Evolutionary conservation across 2,329 filamentous ascomycete genomes (phyloP), one percentile per base, ranked within the genome.

Genomic region (Pseudogymnoascus sp.): DNA sequence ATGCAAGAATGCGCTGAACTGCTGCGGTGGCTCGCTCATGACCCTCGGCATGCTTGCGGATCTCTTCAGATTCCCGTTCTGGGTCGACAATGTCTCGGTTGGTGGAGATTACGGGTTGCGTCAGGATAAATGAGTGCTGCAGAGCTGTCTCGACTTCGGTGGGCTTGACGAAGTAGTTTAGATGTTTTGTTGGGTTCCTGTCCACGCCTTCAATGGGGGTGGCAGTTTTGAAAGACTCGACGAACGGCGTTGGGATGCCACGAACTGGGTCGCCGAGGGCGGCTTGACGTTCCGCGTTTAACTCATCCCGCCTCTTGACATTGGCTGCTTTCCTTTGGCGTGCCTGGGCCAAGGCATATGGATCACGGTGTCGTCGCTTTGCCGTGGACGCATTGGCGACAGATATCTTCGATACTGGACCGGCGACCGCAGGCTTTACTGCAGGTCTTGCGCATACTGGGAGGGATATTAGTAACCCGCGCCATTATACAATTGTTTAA

Each of bases 241-340:
- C 78, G 72, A 96, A 97, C 31, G 92, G 84, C 13, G 94, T 97
- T 38, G 82, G 76, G 64, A 87, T 81, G 71, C 93, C 94, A 69
- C 87, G 83, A 66, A 99, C 80, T 0, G 92, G 90, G 74, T 95
- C 84, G 59, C 93, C 93, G 67, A 88, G 80, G 51, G 81, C 80
- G 55, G 80, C 80, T 63, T 84, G 80, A 63, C 90, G 85, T 71
- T 86, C 79, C 66, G 84, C 78, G 64, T 84, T 75, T 62, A 97
- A 82, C 65, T 86, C 85, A 65, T 84, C 80, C 70, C 88, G 91
- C 60, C 91, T 86, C 71, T 88, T 84, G 51, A 93, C 74, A 72
- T 96, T 96, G 67, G 89, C 90, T 9, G 88, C 85, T 75, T 93
- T 96, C 65, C 91, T 87, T 73, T 92, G 90, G 70, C 89, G 84